Base-by-base conservation (phyloP, 176 grass and related monocot genomes). In the Thinopyrum elongatum region DNA sequence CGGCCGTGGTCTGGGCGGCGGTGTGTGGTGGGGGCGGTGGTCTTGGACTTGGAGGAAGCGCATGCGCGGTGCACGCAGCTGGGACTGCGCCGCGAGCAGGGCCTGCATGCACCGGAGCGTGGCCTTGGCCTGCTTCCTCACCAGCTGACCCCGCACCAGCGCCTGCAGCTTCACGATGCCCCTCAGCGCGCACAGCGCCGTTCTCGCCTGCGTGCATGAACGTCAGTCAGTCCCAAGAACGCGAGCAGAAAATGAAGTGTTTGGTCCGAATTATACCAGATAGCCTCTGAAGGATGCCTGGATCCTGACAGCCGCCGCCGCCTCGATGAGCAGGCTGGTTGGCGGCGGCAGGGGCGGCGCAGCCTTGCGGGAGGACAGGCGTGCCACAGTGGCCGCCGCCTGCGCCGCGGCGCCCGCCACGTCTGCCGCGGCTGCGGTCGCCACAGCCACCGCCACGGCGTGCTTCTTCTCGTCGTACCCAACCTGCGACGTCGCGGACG, bases 81-180 rank as follows among this genome's bases (percentile, higher is more conserved):
- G 82, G 35, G 79, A 88, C 86, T 93, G 95, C 34, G 91, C 95
- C 7, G 76, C 65, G 10, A 98, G 74, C 5, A 98, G 83, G 44
- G 93, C 95, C 77, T 98, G 87, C 95, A 98, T 95, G 79, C 95
- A 92, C 3, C 89, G 90, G 55, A 98, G 93, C 16, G 95, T 95
- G n/a, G 89, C 82, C 11, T 70, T 88, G 10, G 95, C 91, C 77
- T 98, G 95, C 89, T 92, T 95, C 93, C 95, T 82, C 83, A 98
- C 95, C n/a, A 95, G 81, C 59, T 93, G 91, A 0, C 93, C 93
- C 7, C 95, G 90, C 77, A 98, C 95, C 70, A 98, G 80, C 5
- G 95, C 93, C 26, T 98, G 95, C 76, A 95, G 72, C 87, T 92
- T 92, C 53, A 98, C 95, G 15, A 98, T 90, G 12, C 95, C 95